Base-by-base conservation (phyloP, 306 rosid genomes). In the Lotus japonicus region DNA sequence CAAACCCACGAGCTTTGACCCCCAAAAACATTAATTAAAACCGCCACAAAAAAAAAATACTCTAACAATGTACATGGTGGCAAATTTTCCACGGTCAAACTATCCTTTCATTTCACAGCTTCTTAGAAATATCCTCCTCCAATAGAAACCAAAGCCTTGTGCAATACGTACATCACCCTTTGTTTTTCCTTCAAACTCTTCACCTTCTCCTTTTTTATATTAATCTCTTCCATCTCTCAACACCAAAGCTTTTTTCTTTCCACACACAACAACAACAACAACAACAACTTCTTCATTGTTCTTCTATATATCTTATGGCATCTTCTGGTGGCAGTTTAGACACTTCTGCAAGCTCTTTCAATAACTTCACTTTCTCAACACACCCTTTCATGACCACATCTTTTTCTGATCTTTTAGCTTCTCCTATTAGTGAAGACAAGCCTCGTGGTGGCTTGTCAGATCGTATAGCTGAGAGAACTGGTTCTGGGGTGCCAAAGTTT, bases 401-500 rank as follows among this genome's bases (percentile, higher is more conserved):
- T 11, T 89, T 85, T 66, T 84, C 95, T 21, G 92, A 89, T 41
- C 95, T 92, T 28, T 60, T 92, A n/a, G 68, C 85, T 67, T 78
- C 87, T 31, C 75, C 84, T 45, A 33, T 14, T 1, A 53, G 42
- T n/a, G 56, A 68, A 33, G 33, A 13, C 13, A 77, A 15, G 26
- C n/a, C 36, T 2, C 80, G 67, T 6, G 72, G 73, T 4, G 87
- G 86, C 0, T 44, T 88, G 2, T 82, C 87, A 1, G 88, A 86
- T 42, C 86, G 87, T 39, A 17, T 83, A 33, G 84, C 82, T 2
- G 86, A 87, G 19, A 68, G 74, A 33, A 80, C 79, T n/a, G 87
- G 74, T 1, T 85, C 82, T 17, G 95, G 96, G 21, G 88, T 89
- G 0, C 98, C 98, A 2, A 92, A 87, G 33, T 92, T 92, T 82